These are phyloP conservation scores for Candida nanaspora DNA, from an alignment of 805 yeast genomes.

Conservation along the genomic window DNA sequence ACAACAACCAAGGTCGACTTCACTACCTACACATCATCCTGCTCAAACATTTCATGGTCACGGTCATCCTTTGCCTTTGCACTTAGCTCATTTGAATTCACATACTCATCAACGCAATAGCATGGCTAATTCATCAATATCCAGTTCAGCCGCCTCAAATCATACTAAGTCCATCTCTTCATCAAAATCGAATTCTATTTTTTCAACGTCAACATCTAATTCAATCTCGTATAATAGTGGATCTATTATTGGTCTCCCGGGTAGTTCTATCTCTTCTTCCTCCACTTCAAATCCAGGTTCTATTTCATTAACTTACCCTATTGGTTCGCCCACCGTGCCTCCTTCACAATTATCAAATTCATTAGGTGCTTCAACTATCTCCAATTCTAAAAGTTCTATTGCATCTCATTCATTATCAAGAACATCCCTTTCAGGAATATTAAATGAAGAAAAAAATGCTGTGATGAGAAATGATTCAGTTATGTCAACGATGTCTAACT, in stretches of 20 bases:
- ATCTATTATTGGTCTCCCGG: slow-evolving; percentile 1
- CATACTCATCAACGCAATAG: slow-evolving; percentile 1
- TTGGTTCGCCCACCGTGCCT: slow-evolving; percentile 23
- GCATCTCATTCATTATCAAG: background rate
- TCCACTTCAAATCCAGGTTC: slow-evolving; percentile 1
- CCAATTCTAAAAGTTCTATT: background rate
- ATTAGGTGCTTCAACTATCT: background rate
- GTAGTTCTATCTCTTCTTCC: slow-evolving; percentile 29
- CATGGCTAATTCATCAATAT: slow-evolving; percentile 2
- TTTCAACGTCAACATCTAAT: slow-evolving; percentile 15
- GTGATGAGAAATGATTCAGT: background rate
- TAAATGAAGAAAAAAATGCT: background rate
- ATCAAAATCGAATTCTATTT: slow-evolving; percentile 24
- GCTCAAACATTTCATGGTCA: background rate
- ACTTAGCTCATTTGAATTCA: background rate
- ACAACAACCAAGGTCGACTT: slow-evolving; percentile 1
- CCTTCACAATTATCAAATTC: slow-evolving; percentile 2
- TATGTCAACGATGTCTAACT: background rate
- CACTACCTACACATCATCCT: background rate
- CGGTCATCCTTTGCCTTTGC: background rate
- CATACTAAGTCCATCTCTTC: background rate
- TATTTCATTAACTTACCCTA: slow-evolving; percentile 9
- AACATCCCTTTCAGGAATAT: background rate
- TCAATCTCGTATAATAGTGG: slow-evolving; percentile 3
- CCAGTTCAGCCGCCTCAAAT: background rate